These are phyloP conservation scores for Aspergillus sp. DNA, from an alignment of 2,329 filamentous ascomycete species.

Conservation along the genomic window DNA sequence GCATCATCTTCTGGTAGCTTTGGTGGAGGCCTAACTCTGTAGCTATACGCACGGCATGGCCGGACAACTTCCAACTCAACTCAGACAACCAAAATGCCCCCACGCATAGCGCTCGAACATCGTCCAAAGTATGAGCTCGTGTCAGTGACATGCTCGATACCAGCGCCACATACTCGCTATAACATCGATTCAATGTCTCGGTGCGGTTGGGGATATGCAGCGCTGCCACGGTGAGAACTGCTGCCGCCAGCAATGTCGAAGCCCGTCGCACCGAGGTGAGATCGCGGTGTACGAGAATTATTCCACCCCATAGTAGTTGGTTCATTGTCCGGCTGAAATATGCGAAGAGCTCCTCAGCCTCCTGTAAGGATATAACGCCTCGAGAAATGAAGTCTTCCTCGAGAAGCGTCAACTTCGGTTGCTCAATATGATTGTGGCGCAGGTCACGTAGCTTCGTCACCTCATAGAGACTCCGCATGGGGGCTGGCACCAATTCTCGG, in stretches of 20 bases:
- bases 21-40: constrained; percentile 59
- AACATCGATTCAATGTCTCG: constrained; percentile 54
- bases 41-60: constrained; percentile 58
- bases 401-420: constrained; percentile 37
- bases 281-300: constrained; percentile 51
- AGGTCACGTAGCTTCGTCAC: constrained; percentile 51
- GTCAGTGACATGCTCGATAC: constrained; percentile 60
- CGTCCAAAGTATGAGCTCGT: constrained; percentile 57
- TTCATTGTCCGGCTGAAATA: constrained; percentile 54
- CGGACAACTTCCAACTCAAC: constrained; percentile 62
- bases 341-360: constrained; percentile 53
- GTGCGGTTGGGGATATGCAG: constrained; percentile 58
- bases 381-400: constrained; percentile 53
- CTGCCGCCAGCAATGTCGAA: constrained; percentile 56
- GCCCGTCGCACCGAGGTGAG: constrained; percentile 54
- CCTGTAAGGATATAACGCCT: constrained; percentile 47
- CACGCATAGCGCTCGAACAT: constrained; percentile 60
- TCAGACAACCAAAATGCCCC: constrained; percentile 65
- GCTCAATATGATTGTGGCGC: constrained; percentile 38
- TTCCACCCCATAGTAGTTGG: constrained; percentile 53
- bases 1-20: constrained; percentile 51
- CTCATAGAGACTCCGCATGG: constrained; percentile 56
- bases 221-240: constrained; percentile 58
- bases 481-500: constrained; percentile 47
- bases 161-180: constrained; percentile 57